Percentiles rank a stretch among this genome's conserved stretches.
Conservation (phyloP, 2,329 filamentous ascomycete genomes). For the Scleromitrula shiraiana region DNA sequence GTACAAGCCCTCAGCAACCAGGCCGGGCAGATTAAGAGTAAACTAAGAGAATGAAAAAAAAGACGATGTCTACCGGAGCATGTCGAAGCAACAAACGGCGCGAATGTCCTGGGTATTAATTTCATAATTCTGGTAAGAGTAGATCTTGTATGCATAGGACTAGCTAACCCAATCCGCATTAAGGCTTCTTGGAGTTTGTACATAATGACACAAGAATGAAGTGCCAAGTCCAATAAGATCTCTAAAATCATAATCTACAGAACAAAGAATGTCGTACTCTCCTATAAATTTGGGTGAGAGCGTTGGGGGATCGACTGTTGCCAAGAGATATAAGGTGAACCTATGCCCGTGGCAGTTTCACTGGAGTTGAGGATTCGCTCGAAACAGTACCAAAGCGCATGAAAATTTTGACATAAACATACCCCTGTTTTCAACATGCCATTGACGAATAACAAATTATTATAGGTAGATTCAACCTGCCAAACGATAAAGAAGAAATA, state of each 20-base stretch:
- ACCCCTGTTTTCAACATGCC: background rate
- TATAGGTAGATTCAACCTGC: no score
- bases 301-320: background rate
- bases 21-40: background rate
- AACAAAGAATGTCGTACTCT: background rate
- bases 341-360: constrained; percentile 3
- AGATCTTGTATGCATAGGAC: background rate
- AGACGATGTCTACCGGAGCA: background rate
- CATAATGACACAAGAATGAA: background rate
- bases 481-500: no score
- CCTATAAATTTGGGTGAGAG: background rate
- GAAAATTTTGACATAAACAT: no score
- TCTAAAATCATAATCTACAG: background rate
- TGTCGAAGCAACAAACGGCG: background rate
- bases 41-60: background rate
- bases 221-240: constrained; percentile 1
- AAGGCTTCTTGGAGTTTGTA: background rate
- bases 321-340: background rate
- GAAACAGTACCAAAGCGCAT: constrained; percentile 4
- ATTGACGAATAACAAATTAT: background rate
- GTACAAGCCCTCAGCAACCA: constrained; percentile 3
- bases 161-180: background rate
- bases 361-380: background rate
- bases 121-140: no score
- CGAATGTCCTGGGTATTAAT: background rate